Conservation (phyloP, 2,329 filamentous ascomycete genomes). For the Neofusicoccum umdonicola region DNA sequence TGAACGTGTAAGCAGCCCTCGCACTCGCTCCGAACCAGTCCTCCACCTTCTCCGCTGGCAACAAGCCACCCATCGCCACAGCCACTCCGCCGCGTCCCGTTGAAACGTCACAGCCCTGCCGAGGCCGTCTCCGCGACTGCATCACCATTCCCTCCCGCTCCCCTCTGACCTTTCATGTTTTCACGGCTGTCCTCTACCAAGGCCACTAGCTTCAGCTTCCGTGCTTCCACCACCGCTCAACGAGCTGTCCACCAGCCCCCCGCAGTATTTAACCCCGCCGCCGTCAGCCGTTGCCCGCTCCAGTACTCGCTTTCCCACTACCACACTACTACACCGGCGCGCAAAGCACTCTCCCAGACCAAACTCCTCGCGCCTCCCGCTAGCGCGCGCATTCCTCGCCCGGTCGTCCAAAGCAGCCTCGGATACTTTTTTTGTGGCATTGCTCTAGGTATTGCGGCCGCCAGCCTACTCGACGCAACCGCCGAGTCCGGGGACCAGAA, state of each 20-base stretch:
- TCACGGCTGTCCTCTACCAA: neutral
- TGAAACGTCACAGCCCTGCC: neutral
- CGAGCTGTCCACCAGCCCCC: neutral
- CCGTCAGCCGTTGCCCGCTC: neutral
- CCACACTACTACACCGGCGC: neutral
- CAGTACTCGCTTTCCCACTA: neutral
- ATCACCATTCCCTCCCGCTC: neutral
- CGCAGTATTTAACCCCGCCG: neutral
- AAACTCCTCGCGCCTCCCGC: neutral
- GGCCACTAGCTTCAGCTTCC: neutral
- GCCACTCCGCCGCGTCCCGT: slow-evolving; percentile 7
- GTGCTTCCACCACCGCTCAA: neutral
- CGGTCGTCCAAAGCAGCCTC: slow-evolving; percentile 24
- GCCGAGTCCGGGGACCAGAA: slow-evolving; percentile 9
- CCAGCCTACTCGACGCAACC: slow-evolving; percentile 29
- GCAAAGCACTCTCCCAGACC: neutral
- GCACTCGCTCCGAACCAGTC: neutral
- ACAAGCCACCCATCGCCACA: slow-evolving; percentile 5
- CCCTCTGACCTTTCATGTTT: slow-evolving; percentile 11
- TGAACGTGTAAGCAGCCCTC: neutral
- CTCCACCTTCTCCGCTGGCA: neutral
- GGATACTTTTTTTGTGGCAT: slow-evolving; percentile 28
- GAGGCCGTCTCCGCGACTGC: neutral
- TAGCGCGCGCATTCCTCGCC: neutral
- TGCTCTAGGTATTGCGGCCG: slow-evolving; percentile 32